These are phyloP conservation scores for Rhodocollybia butyracea DNA, from an alignment of 768 basidiomycete genomes.

Conservation along the genomic window DNA sequence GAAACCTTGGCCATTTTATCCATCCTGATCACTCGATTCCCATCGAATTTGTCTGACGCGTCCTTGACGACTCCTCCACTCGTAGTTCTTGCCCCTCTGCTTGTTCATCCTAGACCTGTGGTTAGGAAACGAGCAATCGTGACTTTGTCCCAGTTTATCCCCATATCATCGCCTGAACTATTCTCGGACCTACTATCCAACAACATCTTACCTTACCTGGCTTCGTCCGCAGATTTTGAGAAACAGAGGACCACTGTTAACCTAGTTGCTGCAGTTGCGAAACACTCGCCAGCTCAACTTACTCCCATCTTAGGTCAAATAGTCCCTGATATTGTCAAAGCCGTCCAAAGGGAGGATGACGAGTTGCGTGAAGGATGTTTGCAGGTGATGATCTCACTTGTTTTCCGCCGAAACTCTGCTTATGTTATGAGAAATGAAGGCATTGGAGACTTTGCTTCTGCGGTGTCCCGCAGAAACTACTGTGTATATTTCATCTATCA, in stretches of 20 bases:
- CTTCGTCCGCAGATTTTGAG: slow-evolving; percentile 49
- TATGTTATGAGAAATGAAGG: slow-evolving; percentile 37
- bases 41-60: slow-evolving; percentile 56
- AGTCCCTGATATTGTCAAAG: slow-evolving; percentile 68
- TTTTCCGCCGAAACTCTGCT: not conserved
- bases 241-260: slow-evolving; percentile 77
- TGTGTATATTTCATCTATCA: slow-evolving; percentile 63
- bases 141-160: slow-evolving; percentile 81
- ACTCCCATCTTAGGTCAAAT: slow-evolving; percentile 57
- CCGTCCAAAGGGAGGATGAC: slow-evolving; percentile 72
- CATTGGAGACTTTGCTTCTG: slow-evolving; percentile 81
- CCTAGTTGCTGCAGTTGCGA: slow-evolving; percentile 75
- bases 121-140: slow-evolving; percentile 92
- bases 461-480: slow-evolving; percentile 83
- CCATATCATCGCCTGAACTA: slow-evolving; percentile 59
- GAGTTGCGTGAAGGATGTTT: slow-evolving; percentile 79
- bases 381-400: slow-evolving; percentile 44
- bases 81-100: slow-evolving; percentile 63
- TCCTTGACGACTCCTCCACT: slow-evolving; percentile 58
- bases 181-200: slow-evolving; percentile 59
- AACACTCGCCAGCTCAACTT: slow-evolving; percentile 68
- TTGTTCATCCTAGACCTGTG: slow-evolving; percentile 74
- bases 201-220: slow-evolving; percentile 59
- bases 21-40: slow-evolving; percentile 85
- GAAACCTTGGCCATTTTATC: slow-evolving; percentile 85